Evolutionary conservation across 179 eudicot species (phyloP), one percentile per base, ranked within the genome.

Genomic region (Gypsophila paniculata): DNA sequence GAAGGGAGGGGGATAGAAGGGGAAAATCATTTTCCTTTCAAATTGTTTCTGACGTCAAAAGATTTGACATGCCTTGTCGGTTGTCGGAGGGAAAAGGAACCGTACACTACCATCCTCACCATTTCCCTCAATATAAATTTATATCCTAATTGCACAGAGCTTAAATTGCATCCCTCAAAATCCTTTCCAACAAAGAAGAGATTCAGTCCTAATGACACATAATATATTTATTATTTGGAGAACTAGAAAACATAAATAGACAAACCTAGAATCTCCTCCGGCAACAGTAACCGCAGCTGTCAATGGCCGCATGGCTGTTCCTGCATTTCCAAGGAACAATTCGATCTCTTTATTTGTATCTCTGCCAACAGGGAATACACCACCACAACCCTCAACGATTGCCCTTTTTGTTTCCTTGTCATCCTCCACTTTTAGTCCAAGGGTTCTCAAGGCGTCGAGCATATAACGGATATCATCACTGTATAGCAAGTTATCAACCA

Each of bases 241-340:
- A 13, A 5, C 13, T 42, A 22, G 22, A 14, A 54, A 55, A 23
- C 23, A 19, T 60, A 34, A 75, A 26, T 55, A 71, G 54, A 76
- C 82, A 76, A 42, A 94, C 99, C 95, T 94, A 26, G 97, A 80
- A 75, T 89, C 89, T 48, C 99, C 99, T 48, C 97, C 99, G 58
- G 97, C 99, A 77, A 86, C 99, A 76, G 91, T 85, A 68, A 94
- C 97, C 14, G 99, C 97, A 76, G 99, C 99, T 52, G 99, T 90
- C 81, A 94, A 82, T 23, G 99, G 99, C 18, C 99, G 90, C 99
- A 94, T 94, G 17, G 99, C 99, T 53, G 99, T 94, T 80, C 99
- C 99, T 11, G 99, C 99, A 85, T 94, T 94, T 73, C 99, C 99
- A 70, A 94, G 86, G 85, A 92, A 94, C 70, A 94, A 95, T 72